Evolutionary conservation across 2,329 filamentous ascomycete species (phyloP).

Genomic region (Chaetomium strumarium): DNA sequence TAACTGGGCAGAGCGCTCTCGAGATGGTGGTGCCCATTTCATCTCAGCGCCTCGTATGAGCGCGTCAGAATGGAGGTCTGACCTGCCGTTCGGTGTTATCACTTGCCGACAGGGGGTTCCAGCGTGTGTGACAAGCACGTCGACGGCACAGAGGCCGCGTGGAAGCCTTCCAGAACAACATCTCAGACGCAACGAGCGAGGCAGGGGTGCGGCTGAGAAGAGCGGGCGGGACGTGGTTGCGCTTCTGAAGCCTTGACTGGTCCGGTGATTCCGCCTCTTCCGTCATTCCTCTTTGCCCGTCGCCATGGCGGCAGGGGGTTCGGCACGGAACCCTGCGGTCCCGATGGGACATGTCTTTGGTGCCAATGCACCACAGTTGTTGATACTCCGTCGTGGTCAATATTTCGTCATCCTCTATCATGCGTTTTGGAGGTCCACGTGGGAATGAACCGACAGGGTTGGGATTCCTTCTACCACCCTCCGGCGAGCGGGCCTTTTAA

Average conservation of each 20-base stretch:
- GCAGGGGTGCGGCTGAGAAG: constrained; percentile 18
- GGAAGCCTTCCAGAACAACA: constrained; percentile 22
- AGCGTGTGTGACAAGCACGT: constrained; percentile 4
- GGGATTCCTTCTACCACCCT: constrained; percentile 8
- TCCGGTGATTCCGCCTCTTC: constrained; percentile 6
- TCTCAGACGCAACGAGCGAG: not conserved
- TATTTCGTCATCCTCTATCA: constrained; percentile 1
- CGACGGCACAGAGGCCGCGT: constrained; percentile 13
- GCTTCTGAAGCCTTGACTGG: not conserved
- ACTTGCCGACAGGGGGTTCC: constrained; percentile 13
- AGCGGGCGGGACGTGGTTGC: not conserved
- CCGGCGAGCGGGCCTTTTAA: not conserved
- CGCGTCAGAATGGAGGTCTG: constrained; percentile 11
- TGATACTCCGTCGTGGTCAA: constrained; percentile 1
- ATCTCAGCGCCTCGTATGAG: constrained; percentile 8
- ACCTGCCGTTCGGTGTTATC: constrained; percentile 10
- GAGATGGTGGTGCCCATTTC: constrained; percentile 9
- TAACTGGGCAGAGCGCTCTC: not conserved
- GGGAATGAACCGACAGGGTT: not conserved
- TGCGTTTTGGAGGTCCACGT: not conserved
- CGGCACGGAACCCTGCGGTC: not conserved
- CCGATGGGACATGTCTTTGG: not conserved
- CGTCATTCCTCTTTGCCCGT: constrained; percentile 4
- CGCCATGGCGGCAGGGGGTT: not conserved
- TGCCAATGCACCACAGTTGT: not conserved